Percentiles rank a stretch among this genome's conserved stretches.
Conservation (phyloP, 768 basidiomycete species). For the Pholiota conissans region DNA sequence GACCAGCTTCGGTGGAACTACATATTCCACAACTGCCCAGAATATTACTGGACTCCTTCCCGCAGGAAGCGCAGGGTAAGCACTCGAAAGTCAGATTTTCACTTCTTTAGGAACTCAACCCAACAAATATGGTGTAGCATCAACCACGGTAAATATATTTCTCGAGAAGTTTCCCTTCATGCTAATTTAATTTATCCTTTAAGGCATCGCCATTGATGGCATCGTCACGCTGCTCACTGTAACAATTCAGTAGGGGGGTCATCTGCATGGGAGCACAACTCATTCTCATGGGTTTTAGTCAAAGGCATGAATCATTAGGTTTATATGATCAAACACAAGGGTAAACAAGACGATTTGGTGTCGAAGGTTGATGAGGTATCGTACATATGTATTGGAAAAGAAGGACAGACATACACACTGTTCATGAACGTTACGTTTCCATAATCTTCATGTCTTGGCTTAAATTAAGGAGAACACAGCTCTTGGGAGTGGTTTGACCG, state of each 20-base stretch:
- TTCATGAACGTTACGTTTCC: neutral
- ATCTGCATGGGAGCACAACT: conserved; percentile 8
- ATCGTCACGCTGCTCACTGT: conserved; percentile 56
- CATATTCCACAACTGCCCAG: conserved; percentile 44
- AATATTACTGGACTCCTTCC: conserved; percentile 56
- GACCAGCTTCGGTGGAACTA: conserved; percentile 41
- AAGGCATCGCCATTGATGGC: conserved; percentile 63
- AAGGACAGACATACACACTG: conserved; percentile 4
- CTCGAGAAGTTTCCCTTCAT: neutral
- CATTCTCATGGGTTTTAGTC: conserved; percentile 1
- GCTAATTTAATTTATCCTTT: neutral
- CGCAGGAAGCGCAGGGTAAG: conserved; percentile 46
- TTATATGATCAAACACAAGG: neutral
- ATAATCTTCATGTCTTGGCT: neutral
- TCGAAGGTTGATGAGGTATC: neutral
- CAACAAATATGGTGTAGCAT: conserved; percentile 21
- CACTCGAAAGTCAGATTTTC: neutral
- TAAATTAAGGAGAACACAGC: conserved; percentile 11
- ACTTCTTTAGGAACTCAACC: neutral
- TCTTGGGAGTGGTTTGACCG: too few relatives aligned
- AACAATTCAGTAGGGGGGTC: conserved; percentile 28
- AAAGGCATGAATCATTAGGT: neutral
- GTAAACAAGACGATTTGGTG: neutral
- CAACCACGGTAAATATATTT: conserved; percentile 27
- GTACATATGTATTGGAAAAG: conserved; percentile 8